Evolutionary conservation across 2,329 filamentous ascomycete genomes (phyloP), one percentile per base, ranked within the genome.

Genomic region (Xylariales sp.): DNA sequence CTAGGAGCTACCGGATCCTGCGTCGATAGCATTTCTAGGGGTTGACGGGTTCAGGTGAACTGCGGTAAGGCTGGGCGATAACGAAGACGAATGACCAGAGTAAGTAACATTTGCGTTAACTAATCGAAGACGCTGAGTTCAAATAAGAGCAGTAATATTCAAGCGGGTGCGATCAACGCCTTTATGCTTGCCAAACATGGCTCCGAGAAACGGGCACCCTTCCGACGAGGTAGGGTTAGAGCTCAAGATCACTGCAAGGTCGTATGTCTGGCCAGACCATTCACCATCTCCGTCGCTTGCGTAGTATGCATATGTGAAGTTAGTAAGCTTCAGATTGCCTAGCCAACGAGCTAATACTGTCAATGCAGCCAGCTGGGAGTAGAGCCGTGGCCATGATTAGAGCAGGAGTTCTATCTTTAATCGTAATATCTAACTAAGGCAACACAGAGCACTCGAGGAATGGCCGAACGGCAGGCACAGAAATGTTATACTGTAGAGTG

Each of bases 381-480:
- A 7, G 1, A 14, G 14, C 12, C 14, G 8, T 10, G 39, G 10
- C 14, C 3, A 12, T 12, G 39, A 41, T 1, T 14, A 41, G 8
- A 1, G 39, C n/a, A 28, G 12, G 0, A 8, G 3, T 5, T 50
- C 32, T 23, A n/a, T n/a, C n/a, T n/a, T n/a, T n/a, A n/a, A 50
- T n/a, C 39, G 7, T 8, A 5, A 60, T 43, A n/a, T n/a, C 16
- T 12, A 46, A 52, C 8, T 2, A 6, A 23, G 36, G 18, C 14
- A 52, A 14, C 1, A 10, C 30, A 10, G 36, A 52, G 36, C 58
- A 52, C 8, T 61, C 36, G 4, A 61, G 58, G 7, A 34, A 43
- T 23, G 58, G 58, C 7, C 58, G 34, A 34, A 61, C 16, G 5
- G 46, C 58, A 41, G 58, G 58, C 23, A 61, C 58, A 30, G 60